Conservation (phyloP, 2,329 filamentous ascomycete genomes). For the Pleurostoma richardsiae region DNA sequence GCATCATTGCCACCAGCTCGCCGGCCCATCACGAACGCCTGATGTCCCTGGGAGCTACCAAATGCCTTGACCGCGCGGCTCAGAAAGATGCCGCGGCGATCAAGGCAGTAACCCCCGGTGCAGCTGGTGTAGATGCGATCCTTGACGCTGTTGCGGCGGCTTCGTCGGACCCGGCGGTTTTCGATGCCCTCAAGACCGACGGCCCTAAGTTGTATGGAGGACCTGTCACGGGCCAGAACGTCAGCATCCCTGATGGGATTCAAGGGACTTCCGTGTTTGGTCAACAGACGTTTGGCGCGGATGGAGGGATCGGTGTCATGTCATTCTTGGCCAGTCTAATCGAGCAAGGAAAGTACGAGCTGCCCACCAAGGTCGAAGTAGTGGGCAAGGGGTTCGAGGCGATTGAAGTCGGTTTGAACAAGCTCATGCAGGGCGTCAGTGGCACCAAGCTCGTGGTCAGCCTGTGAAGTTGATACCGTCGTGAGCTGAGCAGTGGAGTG, state of each 20-base stretch:
- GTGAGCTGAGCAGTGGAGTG: too few species aligned
- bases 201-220: slow-evolving; percentile 21
- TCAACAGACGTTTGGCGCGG: slow-evolving; percentile 12
- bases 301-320: slow-evolving; percentile 15
- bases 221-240: slow-evolving; percentile 18
- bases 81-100: slow-evolving; percentile 10
- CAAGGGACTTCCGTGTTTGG: slow-evolving; percentile 15
- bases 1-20: slow-evolving; percentile 26
- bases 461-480: neutral
- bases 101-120: slow-evolving; percentile 13
- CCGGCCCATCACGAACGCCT: slow-evolving; percentile 14
- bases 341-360: slow-evolving; percentile 16
- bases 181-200: slow-evolving; percentile 14
- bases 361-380: slow-evolving; percentile 18
- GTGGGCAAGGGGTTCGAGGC: slow-evolving; percentile 18
- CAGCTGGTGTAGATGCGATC: slow-evolving; percentile 24
- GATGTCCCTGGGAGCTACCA: slow-evolving; percentile 13
- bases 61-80: slow-evolving; percentile 10
- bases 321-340: slow-evolving; percentile 14
- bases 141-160: slow-evolving; percentile 24
- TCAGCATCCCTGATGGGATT: slow-evolving; percentile 18
- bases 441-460: slow-evolving; percentile 21
- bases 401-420: slow-evolving; percentile 16
- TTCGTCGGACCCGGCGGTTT: slow-evolving; percentile 14
- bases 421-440: slow-evolving; percentile 19